A percentile compares a stretch with the other conserved stretches of the same genome.
Evolutionary conservation across 2,329 filamentous ascomycete species (phyloP).

Genomic region (Curvularia sp.): DNA sequence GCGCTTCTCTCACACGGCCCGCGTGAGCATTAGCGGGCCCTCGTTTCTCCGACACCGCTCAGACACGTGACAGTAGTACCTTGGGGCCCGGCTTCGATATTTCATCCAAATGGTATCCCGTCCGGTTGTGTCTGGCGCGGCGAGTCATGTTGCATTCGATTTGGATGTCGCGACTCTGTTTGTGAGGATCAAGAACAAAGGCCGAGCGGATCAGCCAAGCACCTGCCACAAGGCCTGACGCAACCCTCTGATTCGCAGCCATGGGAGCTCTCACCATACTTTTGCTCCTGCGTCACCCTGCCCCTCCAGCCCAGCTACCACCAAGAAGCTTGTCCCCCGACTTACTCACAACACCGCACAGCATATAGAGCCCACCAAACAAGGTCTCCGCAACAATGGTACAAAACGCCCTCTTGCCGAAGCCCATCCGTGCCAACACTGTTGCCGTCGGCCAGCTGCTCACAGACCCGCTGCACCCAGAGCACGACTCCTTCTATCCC

Average conservation of each 20-base stretch:
- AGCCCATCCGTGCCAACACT: constrained; percentile 45
- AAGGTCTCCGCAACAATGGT: constrained; percentile 34
- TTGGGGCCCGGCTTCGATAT: constrained; percentile 6
- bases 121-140: constrained; percentile 9
- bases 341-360: constrained; percentile 1
- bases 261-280: constrained; percentile 20
- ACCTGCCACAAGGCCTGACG: constrained; percentile 25
- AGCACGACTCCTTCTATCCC: constrained; percentile 48
- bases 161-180: constrained; percentile 26
- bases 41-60: constrained; percentile 20
- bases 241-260: constrained; percentile 30
- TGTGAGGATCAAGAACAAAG: constrained; percentile 26
- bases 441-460: constrained; percentile 49
- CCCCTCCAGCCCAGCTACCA: constrained; percentile 7
- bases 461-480: constrained; percentile 48
- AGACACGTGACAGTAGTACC: constrained; percentile 22
- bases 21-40: constrained; percentile 8
- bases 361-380: neutral
- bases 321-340: constrained; percentile 1
- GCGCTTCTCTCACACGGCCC: constrained; percentile 5
- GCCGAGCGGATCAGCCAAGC: constrained; percentile 30
- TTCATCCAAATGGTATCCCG: constrained; percentile 9
- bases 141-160: constrained; percentile 28
- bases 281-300: constrained; percentile 10
- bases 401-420: constrained; percentile 48